Conservation (phyloP, 345 rosid species). For the Noccaea bulbosa region DNA sequence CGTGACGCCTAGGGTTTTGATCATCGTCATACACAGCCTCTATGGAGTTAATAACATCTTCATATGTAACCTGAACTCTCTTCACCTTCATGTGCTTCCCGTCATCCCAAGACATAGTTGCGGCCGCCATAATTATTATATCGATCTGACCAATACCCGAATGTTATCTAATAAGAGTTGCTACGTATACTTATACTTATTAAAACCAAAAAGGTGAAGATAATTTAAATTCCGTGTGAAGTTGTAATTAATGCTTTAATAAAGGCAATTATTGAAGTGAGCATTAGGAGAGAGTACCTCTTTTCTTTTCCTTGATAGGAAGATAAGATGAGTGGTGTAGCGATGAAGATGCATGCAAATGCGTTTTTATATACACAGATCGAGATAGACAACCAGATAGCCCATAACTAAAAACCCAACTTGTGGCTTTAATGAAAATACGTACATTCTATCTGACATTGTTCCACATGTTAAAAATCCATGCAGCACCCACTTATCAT, state of each 20-base stretch:
- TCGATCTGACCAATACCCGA: conserved; percentile 2
- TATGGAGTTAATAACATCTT: conserved; percentile 44
- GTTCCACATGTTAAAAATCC: conserved; percentile 12
- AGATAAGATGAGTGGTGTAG: conserved; percentile 4
- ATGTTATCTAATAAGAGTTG: background rate
- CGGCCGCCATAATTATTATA: conserved; percentile 35
- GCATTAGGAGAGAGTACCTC: background rate
- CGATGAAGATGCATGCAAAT: conserved; percentile 24
- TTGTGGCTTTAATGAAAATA: conserved; percentile 23
- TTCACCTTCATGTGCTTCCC: conserved; percentile 45
- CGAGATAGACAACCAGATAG: background rate
- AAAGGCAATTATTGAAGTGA: background rate
- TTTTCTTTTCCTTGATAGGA: background rate
- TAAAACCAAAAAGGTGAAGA: background rate
- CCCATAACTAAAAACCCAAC: conserved; percentile 12
- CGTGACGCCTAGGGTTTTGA: conserved; percentile 24
- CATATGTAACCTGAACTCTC: conserved; percentile 40
- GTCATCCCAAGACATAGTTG: conserved; percentile 44
- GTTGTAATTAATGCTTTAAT: background rate
- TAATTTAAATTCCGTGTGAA: background rate
- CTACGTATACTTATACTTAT: background rate
- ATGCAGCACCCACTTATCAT: background rate
- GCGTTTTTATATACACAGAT: conserved; percentile 26
- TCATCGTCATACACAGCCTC: conserved; percentile 39
- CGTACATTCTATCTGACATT: background rate